Conservation (phyloP, 208 protist species). For the Crithidia thermophila region DNA sequence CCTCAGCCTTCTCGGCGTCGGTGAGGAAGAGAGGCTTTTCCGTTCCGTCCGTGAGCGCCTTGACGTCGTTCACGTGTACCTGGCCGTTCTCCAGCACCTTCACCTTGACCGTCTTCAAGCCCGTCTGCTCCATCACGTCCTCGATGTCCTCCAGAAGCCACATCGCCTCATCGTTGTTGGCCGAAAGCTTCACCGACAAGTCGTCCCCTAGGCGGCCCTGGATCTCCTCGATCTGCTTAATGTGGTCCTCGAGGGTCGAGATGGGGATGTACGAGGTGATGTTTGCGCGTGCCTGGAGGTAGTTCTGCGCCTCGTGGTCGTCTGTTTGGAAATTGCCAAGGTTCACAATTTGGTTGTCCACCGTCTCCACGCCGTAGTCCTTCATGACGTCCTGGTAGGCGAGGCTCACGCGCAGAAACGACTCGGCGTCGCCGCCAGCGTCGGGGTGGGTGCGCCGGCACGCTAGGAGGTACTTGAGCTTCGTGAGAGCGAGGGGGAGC, state of each 20-base stretch:
- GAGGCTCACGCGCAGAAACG: constrained; percentile 75
- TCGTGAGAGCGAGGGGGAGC: constrained; percentile 70
- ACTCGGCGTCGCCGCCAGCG: constrained; percentile 76
- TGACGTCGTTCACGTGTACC: constrained; percentile 45
- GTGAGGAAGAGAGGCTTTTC: constrained; percentile 69
- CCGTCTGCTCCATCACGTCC: constrained; percentile 76
- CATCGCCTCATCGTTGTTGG: constrained; percentile 76
- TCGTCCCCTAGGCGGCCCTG: constrained; percentile 63
- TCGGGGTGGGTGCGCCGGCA: constrained; percentile 83
- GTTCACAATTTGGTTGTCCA: constrained; percentile 86
- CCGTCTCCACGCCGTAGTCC: constrained; percentile 86
- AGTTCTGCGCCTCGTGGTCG: constrained; percentile 76
- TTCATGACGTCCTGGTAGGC: constrained; percentile 90
- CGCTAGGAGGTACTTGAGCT: constrained; percentile 84
- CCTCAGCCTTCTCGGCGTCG: constrained; percentile 6
- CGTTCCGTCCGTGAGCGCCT: constrained; percentile 72
- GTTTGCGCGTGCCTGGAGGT: constrained; percentile 61
- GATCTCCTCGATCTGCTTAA: constrained; percentile 76
- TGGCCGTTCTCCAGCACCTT: constrained; percentile 71
- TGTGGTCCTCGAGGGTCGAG: constrained; percentile 84
- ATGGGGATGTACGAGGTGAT: constrained; percentile 86
- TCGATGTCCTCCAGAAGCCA: constrained; percentile 90
- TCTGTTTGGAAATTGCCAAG: constrained; percentile 84
- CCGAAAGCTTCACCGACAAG: constrained; percentile 60
- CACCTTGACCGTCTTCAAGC: constrained; percentile 78